A percentile compares a stretch with the other conserved stretches of the same genome.
Conservation (phyloP, 805 yeast species). For the Saccharomycopsis sp. region DNA sequence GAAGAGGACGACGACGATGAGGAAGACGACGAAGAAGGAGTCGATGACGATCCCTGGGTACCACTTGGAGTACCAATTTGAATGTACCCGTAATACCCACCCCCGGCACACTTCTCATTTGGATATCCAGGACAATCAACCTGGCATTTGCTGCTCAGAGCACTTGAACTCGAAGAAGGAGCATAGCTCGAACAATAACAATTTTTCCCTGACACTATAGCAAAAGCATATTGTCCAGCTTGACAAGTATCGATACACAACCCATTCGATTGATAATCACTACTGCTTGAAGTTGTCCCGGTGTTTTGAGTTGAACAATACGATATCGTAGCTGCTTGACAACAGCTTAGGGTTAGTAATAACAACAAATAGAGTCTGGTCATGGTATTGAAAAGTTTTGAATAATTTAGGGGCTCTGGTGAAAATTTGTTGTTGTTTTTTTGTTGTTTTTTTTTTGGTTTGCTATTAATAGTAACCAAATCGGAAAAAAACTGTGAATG, state of each 20-base stretch:
- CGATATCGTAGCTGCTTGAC: constrained; percentile 8
- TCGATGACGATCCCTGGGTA: constrained; percentile 23
- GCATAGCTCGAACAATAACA: constrained; percentile 46
- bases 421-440: too few species aligned
- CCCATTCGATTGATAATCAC: constrained; percentile 33
- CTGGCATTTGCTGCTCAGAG: constrained; percentile 17
- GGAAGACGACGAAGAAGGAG: neutral
- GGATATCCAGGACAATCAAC: constrained; percentile 23
- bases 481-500: too few species aligned
- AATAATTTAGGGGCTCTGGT: too few species aligned
- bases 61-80: constrained; percentile 16
- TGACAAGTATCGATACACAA: constrained; percentile 35
- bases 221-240: constrained; percentile 32
- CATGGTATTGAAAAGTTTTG: neutral
- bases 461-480: too few species aligned
- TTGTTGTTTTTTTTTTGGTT: too few species aligned
- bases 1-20: neutral
- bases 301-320: constrained; percentile 28
- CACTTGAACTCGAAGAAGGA: constrained; percentile 31
- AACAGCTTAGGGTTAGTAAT: neutral
- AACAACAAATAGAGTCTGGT: neutral
- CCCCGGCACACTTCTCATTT: constrained; percentile 21
- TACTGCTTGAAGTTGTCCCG: constrained; percentile 7
- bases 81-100: constrained; percentile 35
- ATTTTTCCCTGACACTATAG: constrained; percentile 35